phyloP scores from a whole-genome alignment of 2,329 filamentous ascomycete species.

The Penicillium freii region DNA sequence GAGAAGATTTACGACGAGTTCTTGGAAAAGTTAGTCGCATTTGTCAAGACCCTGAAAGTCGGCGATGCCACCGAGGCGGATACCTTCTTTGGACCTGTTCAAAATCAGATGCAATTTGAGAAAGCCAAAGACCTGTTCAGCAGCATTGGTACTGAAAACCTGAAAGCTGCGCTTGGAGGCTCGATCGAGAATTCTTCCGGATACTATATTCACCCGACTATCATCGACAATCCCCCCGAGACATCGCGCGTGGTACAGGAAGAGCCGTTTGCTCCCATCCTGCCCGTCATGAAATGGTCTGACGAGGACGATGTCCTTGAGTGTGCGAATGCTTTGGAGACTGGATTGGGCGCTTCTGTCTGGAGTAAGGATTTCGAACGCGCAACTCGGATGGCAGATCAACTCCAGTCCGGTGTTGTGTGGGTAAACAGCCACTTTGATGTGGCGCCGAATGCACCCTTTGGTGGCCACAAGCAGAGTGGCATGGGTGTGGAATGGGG shows the following conservation, averaged over 20 bases:
- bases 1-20: slow-evolving; percentile 59
- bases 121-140: slow-evolving; percentile 57
- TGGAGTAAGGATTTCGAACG: slow-evolving; percentile 55
- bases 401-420: slow-evolving; percentile 58
- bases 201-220: slow-evolving; percentile 59
- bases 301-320: slow-evolving; percentile 60
- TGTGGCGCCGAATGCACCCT: slow-evolving; percentile 36
- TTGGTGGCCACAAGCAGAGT: slow-evolving; percentile 54
- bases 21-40: slow-evolving; percentile 46
- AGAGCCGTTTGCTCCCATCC: slow-evolving; percentile 64
- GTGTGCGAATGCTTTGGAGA: slow-evolving; percentile 54
- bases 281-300: slow-evolving; percentile 61
- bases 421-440: slow-evolving; percentile 56
- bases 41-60: slow-evolving; percentile 44
- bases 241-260: slow-evolving; percentile 56
- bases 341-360: slow-evolving; percentile 58
- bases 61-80: slow-evolving; percentile 43
- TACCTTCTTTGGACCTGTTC: slow-evolving; percentile 58
- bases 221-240: slow-evolving; percentile 58
- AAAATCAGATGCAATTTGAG: slow-evolving; percentile 65
- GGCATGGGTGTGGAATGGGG: slow-evolving; percentile 53
- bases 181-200: slow-evolving; percentile 47
- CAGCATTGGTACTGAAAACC: slow-evolving; percentile 55
- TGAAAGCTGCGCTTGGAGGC: slow-evolving; percentile 54
- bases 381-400: slow-evolving; percentile 53